Evolutionary conservation across 1,284 basidiomycete species (phyloP).

Genomic region (Trametes sp.): DNA sequence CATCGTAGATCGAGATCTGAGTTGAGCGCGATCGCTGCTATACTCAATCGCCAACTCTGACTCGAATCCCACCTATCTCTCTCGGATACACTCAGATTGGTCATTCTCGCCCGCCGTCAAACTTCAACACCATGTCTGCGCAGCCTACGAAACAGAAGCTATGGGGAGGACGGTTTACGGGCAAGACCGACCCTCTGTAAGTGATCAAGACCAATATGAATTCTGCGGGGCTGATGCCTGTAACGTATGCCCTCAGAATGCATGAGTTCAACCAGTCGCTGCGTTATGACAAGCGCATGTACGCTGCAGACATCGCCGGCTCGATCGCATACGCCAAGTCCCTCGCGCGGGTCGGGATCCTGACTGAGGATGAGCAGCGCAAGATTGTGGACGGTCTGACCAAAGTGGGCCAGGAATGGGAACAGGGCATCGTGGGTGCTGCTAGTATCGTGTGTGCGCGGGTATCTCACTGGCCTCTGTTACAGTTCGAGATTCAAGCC

Average conservation of each 20-base stretch:
- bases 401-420: constrained; percentile 88
- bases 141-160: constrained; percentile 81
- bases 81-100: background rate
- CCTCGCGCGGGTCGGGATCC: constrained; percentile 79
- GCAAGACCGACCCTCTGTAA: constrained; percentile 87
- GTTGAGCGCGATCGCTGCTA: constrained; percentile 13
- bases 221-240: constrained; percentile 9
- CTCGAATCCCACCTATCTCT: background rate
- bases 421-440: constrained; percentile 65
- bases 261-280: constrained; percentile 96
- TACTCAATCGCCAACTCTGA: background rate
- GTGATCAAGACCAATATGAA: too few relatives aligned
- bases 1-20: constrained; percentile 26
- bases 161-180: constrained; percentile 92
- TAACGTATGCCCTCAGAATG: constrained; percentile 65
- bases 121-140: constrained; percentile 65
- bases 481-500: constrained; percentile 73
- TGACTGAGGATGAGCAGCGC: constrained; percentile 77
- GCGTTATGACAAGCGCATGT: constrained; percentile 94
- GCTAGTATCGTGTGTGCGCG: background rate
- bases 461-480: background rate
- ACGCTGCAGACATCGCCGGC: constrained; percentile 89
- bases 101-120: too few relatives aligned
- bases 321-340: constrained; percentile 97
- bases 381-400: constrained; percentile 84